A percentile compares a stretch with the other conserved stretches of the same genome.
Evolutionary conservation across 108 stramenopile genomes (phyloP).

Genomic region (Cyclotella baltica): DNA sequence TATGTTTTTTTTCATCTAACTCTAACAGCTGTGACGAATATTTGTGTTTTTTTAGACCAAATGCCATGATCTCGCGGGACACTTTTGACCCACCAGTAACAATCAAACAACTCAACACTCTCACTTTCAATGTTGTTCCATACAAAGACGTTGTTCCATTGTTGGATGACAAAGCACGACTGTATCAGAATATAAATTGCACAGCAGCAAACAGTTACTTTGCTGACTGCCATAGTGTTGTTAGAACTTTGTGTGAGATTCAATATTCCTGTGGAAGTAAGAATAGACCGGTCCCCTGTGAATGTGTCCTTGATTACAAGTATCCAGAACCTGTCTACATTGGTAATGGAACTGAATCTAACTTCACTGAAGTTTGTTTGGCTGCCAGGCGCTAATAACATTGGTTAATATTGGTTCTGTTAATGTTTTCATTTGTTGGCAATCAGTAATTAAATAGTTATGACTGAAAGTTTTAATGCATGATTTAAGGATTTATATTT

Average conservation of each 20-base stretch:
- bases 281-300: constrained; percentile 65
- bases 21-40: not conserved
- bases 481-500: too few species aligned
- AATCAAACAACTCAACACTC: constrained; percentile 35
- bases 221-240: constrained; percentile 62
- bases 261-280: constrained; percentile 70
- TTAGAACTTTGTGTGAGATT: constrained; percentile 71
- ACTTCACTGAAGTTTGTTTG: constrained; percentile 36
- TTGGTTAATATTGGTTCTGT: too few species aligned
- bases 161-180: constrained; percentile 51
- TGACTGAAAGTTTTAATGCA: too few species aligned
- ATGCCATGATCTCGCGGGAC: constrained; percentile 54
- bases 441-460: too few species aligned
- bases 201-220: constrained; percentile 52
- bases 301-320: constrained; percentile 53
- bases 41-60: constrained; percentile 12
- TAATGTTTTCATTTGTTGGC: too few species aligned
- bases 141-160: constrained; percentile 47
- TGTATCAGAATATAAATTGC: constrained; percentile 76
- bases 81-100: constrained; percentile 42
- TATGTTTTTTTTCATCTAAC: not conserved
- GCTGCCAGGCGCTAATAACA: constrained; percentile 21
- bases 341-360: constrained; percentile 20
- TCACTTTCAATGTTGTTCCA: constrained; percentile 57
- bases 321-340: constrained; percentile 41